Evolutionary conservation across 768 basidiomycete species (phyloP).

Genomic region (Fomitopsis serialis): DNA sequence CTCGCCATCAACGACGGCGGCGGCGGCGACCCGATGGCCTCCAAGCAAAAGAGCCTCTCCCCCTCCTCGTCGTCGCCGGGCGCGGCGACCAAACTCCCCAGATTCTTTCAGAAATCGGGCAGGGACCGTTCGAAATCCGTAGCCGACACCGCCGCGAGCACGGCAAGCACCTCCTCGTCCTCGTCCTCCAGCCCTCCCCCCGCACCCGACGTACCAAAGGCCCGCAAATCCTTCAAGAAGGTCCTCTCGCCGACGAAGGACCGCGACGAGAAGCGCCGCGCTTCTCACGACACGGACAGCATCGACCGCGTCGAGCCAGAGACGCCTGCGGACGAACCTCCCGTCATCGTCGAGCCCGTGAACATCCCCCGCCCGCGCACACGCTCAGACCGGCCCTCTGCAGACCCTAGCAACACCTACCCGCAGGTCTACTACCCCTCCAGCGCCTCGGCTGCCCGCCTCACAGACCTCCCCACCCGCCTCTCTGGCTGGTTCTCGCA

Average conservation of each 20-base stretch:
- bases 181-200: slow-evolving; percentile 33
- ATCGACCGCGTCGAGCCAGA: slow-evolving; percentile 29
- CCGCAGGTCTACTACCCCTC: slow-evolving; percentile 40
- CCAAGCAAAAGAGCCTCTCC: slow-evolving; percentile 38
- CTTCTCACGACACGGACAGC: slow-evolving; percentile 25
- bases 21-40: slow-evolving; percentile 37
- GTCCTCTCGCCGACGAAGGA: slow-evolving; percentile 12
- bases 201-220: slow-evolving; percentile 21
- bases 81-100: slow-evolving; percentile 52
- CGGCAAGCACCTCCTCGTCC: slow-evolving; percentile 34
- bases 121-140: slow-evolving; percentile 59
- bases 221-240: slow-evolving; percentile 12
- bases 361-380: slow-evolving; percentile 48
- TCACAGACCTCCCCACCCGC: slow-evolving; percentile 68
- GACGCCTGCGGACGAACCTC: slow-evolving; percentile 42
- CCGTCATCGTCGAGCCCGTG: slow-evolving; percentile 64
- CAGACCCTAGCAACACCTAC: slow-evolving; percentile 35
- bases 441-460: slow-evolving; percentile 40
- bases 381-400: slow-evolving; percentile 51
- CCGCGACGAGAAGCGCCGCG: slow-evolving; percentile 14
- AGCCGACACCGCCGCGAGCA: slow-evolving; percentile 31
- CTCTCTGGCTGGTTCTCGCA: slow-evolving; percentile 81
- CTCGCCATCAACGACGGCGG: slow-evolving; percentile 4
- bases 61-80: slow-evolving; percentile 38
- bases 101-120: slow-evolving; percentile 60